These are phyloP conservation scores for Fusarium circinatum DNA, from an alignment of 2,329 filamentous ascomycete genomes.

Conservation along the genomic window DNA sequence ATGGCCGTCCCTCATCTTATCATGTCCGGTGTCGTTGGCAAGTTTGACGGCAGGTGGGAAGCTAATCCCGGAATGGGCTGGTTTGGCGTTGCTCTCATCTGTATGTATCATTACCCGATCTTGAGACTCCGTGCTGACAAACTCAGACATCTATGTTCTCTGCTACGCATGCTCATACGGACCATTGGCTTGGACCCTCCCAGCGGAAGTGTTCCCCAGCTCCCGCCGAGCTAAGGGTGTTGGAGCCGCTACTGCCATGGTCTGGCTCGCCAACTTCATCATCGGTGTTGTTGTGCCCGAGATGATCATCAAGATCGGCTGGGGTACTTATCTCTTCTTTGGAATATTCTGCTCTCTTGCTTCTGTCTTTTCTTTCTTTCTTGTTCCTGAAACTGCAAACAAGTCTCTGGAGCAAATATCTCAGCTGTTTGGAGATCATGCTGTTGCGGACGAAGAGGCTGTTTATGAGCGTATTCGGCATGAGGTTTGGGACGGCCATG, in stretches of 20 bases:
- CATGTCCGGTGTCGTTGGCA: constrained; percentile 29
- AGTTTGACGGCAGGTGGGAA: constrained; percentile 28
- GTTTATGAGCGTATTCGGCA: background rate
- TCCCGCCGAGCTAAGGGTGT: constrained; percentile 51
- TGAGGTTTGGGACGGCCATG: background rate
- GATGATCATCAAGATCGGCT: constrained; percentile 60
- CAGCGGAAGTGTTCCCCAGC: constrained; percentile 50
- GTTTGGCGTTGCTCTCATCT: constrained; percentile 31
- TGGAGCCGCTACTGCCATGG: constrained; percentile 45
- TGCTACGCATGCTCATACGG: constrained; percentile 47
- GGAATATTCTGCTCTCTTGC: constrained; percentile 60
- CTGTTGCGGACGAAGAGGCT: background rate
- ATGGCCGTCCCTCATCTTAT: constrained; percentile 31
- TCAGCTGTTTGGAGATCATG: background rate
- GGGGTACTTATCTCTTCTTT: constrained; percentile 64
- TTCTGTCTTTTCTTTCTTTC: constrained; percentile 49
- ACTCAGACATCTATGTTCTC: constrained; percentile 37
- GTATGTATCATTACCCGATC: background rate
- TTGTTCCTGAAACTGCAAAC: constrained; percentile 18
- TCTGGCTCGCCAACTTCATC: constrained; percentile 51
- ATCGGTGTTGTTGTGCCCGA: constrained; percentile 63
- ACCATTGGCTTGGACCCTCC: constrained; percentile 49
- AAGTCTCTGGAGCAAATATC: constrained; percentile 49
- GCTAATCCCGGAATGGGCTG: constrained; percentile 15
- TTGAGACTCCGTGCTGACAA: too few species aligned